Evolutionary conservation across 257 asterid species (phyloP), one percentile per base, ranked within the genome.

Genomic region (Eustoma russellianum): DNA sequence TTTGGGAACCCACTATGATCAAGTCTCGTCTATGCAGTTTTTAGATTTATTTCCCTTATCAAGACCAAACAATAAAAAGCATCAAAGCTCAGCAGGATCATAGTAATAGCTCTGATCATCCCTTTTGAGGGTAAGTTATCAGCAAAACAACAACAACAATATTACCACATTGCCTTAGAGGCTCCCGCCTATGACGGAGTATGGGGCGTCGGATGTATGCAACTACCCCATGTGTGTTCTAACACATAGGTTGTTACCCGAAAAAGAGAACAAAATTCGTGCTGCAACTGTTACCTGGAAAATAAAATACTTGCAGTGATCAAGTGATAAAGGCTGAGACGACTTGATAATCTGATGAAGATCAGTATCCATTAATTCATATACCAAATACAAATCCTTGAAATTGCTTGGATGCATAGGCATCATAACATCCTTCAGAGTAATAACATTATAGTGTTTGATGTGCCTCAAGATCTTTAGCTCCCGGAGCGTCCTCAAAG

Each of bases 281-380:
- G 7, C 7, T 47, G 40, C 6, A n/a, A 17, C 2, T 12, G 41
- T 9, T 57, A 74, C 80, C 80, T 74, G 80, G 53, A 70, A 74
- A 33, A 74, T 54, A 41, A 74, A 74, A 53, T 63, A 74, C 56
- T 74, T 70, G 80, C 77, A 63, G 66, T 74, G 77, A 18, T 74
- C 80, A 57, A 51, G 46, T 2, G 80, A 74, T 14, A 74, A 49
- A 5, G 77, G 74, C 66, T 74, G 80, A 2, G 77, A 40, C 5
- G 77, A 70, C 74, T 70, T 74, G 13, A 74, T 74, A 40, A 74
- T 74, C 17, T 74, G 77, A 53, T 74, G 73, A 64, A 74, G 77
- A 66, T 74, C 80, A 2, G 80, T 74, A 46, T 74, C 80, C 80
- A 74, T 74, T 50, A 74, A 56, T 61, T 74, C 80, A 63, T 66